Evolutionary conservation across 1,139 yeast genomes (phyloP), one percentile per base, ranked within the genome.

Genomic region (Yamadazyma buinensis): DNA sequence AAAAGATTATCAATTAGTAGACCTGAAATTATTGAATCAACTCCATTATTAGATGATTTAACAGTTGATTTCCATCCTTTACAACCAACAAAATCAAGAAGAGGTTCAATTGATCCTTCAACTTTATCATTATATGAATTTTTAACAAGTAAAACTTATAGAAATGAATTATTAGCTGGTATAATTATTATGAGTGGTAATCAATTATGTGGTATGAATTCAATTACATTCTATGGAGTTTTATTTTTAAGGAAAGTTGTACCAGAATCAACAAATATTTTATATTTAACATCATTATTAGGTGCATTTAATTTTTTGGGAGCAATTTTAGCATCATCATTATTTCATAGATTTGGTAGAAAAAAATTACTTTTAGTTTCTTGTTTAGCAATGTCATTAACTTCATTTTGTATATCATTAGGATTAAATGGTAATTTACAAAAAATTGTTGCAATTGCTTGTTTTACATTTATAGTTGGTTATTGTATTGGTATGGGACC

Each of bases 401-500:
- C 80, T 23, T 64, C 94, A 0, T 61, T 77, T 2, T 43, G 75
- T 4, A 72, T 90, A 43, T 78, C 86, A 2, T 37, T 73, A n/a
- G 90, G 94, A 2, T 75, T 86, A 29, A 52, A 73, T 4, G 44
- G 58, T 24, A 55, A 66, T 3, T 52, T 57, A 32, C 62, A 82
- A 0, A 32, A 62, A 0, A 41, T 83, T 7, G 72, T 92, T 0
- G 79, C 85, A 0, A 30, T 69, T 0, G 72, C 87, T 2, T 79
- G 88, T 2, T 73, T 84, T 39, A 52, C 68, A 1, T 87, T 84
- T 53, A 86, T 88, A 29, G 72, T 80, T 5, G 75, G 87, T 9
- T 90, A 84, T 61, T 95, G 96, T 0, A 59, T 83, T 28, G 97
- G 97, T 0, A 55, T 87, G 39, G 97, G 97, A 0, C 97, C 97